Percentiles rank a stretch among this genome's conserved stretches.
Conservation (phyloP, 2,329 filamentous ascomycete species). For the Clarireedia monteithiana region DNA sequence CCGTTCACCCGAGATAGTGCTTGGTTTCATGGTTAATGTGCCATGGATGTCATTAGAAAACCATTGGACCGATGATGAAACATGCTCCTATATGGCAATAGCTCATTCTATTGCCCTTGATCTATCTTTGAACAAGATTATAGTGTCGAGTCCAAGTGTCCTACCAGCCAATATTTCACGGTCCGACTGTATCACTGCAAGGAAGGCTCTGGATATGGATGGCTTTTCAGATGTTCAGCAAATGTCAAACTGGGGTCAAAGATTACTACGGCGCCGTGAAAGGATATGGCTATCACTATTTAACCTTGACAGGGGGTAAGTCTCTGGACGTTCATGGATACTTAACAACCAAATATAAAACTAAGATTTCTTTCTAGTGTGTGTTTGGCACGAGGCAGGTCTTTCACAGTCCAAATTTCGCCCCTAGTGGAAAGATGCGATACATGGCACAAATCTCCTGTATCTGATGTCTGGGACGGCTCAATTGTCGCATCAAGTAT, state of each 20-base stretch:
- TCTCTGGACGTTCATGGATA: background rate
- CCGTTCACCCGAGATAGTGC: slow-evolving; percentile 64
- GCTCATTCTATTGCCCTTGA: slow-evolving; percentile 63
- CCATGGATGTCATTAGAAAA: slow-evolving; percentile 66
- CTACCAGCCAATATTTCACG: slow-evolving; percentile 44
- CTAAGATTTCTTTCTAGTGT: slow-evolving; percentile 37
- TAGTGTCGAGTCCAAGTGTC: slow-evolving; percentile 42
- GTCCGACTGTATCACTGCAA: slow-evolving; percentile 62
- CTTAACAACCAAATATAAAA: background rate
- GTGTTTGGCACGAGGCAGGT: slow-evolving; percentile 61
- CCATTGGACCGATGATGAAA: slow-evolving; percentile 65
- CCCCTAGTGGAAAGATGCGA: slow-evolving; percentile 60
- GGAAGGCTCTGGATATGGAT: slow-evolving; percentile 57
- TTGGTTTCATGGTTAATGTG: slow-evolving; percentile 69
- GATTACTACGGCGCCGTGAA: slow-evolving; percentile 57
- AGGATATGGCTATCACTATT: slow-evolving; percentile 65
- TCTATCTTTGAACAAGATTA: slow-evolving; percentile 60
- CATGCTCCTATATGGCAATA: slow-evolving; percentile 62
- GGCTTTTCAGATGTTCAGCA: slow-evolving; percentile 58
- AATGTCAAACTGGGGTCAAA: slow-evolving; percentile 49
- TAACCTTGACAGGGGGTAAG: slow-evolving; percentile 60
- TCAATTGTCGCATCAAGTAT: slow-evolving; percentile 67
- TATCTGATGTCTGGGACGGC: slow-evolving; percentile 60
- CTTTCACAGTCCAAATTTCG: slow-evolving; percentile 60
- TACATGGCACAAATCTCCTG: slow-evolving; percentile 56